Base-by-base conservation (phyloP, 2,329 filamentous ascomycete genomes). In the Hypoxylon sp. region DNA sequence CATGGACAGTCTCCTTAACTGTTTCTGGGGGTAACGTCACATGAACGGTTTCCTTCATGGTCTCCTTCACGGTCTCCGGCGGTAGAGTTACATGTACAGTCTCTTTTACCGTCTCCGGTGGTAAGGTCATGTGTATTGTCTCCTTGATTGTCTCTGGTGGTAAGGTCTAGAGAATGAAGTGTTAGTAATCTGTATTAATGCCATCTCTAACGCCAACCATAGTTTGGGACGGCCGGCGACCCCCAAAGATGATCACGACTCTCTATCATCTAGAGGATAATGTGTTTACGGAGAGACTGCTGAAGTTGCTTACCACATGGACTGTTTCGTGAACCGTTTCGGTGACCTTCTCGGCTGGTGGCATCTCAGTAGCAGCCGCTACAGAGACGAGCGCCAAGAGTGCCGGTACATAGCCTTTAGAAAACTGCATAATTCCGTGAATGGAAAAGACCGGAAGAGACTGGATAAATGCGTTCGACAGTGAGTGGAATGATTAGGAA, bases 281-380 rank as follows among this genome's bases (percentile, higher is more conserved):
- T 17, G 42, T 19, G 14, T 33, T 3, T 24, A 11, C 4, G 39
- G 4, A 48, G 1, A 10, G 17, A 19, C 14, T 26, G 9, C 6
- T 19, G 17, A 26, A 26, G 2, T 29, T 35, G 26, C 69, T 71
- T 48, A 71, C 69, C 52, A 69, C 69, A 59, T 69, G 69, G 13
- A 71, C 52, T 9, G 59, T 61, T 42, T 67, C 59, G 55, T 69
- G 54, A 19, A 69, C 60, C 10, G 63, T 71, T 46, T 71, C 66
- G 42, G 22, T 55, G 19, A 69, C 17, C 13, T 52, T 13, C 39
- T 68, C 58, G 17, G 65, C 50, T 14, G 57, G 51, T 31, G 66
- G 63, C 33, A 17, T 24, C 22, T 53, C 61, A 5, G 65, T 71
- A 46, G 66, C 68, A 42, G 35, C 29, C n/a, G 58, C 65, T 17